Evolutionary conservation across 1,139 yeast species (phyloP), one percentile per base, ranked within the genome.

Genomic region (Sugiyamaella castrensis): DNA sequence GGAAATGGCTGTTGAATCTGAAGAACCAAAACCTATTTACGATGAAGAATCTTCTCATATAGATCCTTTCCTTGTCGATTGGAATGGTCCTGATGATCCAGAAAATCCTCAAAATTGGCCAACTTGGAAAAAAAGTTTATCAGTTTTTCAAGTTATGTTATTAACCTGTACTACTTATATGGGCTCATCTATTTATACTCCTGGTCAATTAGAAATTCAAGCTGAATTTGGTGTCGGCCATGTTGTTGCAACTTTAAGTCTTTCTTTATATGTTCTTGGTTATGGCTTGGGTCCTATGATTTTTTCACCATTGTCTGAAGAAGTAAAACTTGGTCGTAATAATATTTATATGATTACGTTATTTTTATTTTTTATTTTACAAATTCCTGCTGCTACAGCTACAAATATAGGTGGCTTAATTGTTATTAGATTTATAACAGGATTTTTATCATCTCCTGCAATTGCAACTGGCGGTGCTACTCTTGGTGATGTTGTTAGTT

Each of bases 391-490:
- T 8, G 68, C 68, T 4, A 70, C 81, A 40, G 69, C 80, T 1
- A 66, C 73, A 26, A 80, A 80, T 55, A 72, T 82, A 26, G 61
- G 64, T 9, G 60, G 63, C 2, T 57, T 69, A 24, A 71, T 87
- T 45, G 82, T 87, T 2, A 71, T 86, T 47, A 73, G 96, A 57
- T 85, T 87, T 63, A 79, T 88, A 58, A 77, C 87, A 36, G 96
- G 96, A 1, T 72, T 83, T 28, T 74, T 85, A 52, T 86, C 92
- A 1, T 80, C 91, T 3, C 96, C 96, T 8, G 89, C 95, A 0
- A 73, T 88, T 63, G 82, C 94, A 3, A 80, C 87, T 57, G 95
- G 91, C 9, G 92, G 91, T 51, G 96, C 95, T 53, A 80, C 95
- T 4, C 77, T 87, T 53, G 74, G 83, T 51, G 96, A 88, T 67